Evolutionary conservation across 2,329 filamentous ascomycete species (phyloP).

Genomic region (Bertia moriformis): DNA sequence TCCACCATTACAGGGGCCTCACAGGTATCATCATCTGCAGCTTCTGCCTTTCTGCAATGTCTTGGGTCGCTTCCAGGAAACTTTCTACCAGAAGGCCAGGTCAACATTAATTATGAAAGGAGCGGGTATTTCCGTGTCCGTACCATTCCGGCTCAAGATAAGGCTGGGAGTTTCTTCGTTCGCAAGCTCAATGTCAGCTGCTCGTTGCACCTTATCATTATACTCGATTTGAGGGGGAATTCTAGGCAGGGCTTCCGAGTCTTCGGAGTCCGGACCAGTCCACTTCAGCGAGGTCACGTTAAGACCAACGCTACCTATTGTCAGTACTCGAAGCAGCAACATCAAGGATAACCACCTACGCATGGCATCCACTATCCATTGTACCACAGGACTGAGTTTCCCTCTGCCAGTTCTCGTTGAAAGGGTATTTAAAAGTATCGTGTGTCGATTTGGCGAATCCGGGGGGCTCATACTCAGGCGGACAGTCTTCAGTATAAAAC

Average conservation of each 20-base stretch:
- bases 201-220: not conserved
- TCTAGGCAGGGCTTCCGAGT: slow-evolving; percentile 9
- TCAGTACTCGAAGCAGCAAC: slow-evolving; percentile 4
- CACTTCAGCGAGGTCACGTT: slow-evolving; percentile 17
- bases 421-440: slow-evolving; percentile 17
- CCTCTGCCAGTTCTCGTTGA: slow-evolving; percentile 19
- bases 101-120: too few relatives aligned
- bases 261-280: slow-evolving; percentile 9
- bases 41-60: slow-evolving; percentile 10
- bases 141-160: too few relatives aligned
- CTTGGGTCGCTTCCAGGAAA: slow-evolving; percentile 11
- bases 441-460: slow-evolving; percentile 18
- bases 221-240: slow-evolving; percentile 8
- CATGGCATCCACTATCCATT: slow-evolving; percentile 21
- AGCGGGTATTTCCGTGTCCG: too few relatives aligned
- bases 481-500: slow-evolving; percentile 23
- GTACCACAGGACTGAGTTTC: slow-evolving; percentile 14
- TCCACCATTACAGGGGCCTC: not conserved
- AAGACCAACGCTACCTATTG: slow-evolving; percentile 13
- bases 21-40: slow-evolving; percentile 16
- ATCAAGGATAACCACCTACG: slow-evolving; percentile 10
- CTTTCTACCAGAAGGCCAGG: slow-evolving; percentile 4
- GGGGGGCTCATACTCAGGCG: slow-evolving; percentile 20
- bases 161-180: slow-evolving; percentile 9
- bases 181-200: slow-evolving; percentile 12